Conservation (phyloP, 1,284 basidiomycete genomes). For the Leccinum cinnamomeum region DNA sequence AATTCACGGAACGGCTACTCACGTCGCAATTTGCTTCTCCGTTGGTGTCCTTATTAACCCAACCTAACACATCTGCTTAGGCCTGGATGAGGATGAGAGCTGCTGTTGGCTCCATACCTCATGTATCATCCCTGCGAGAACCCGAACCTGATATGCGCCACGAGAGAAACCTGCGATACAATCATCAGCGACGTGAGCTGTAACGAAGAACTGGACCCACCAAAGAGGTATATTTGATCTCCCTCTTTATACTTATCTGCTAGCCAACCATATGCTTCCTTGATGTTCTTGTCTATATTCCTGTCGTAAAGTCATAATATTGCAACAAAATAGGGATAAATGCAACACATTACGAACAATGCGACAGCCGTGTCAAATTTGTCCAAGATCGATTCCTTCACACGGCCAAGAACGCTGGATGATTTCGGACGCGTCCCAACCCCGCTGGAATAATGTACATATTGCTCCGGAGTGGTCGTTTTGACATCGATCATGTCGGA, state of each 20-base stretch:
- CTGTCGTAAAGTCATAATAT: constrained; percentile 2
- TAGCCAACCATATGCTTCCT: constrained; percentile 41
- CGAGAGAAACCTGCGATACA: constrained; percentile 38
- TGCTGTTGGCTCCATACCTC: constrained; percentile 21
- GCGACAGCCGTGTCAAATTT: constrained; percentile 31
- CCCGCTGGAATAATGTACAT: constrained; percentile 39
- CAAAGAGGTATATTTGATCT: constrained; percentile 45
- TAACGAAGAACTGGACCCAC: constrained; percentile 19
- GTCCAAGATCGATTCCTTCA: constrained; percentile 19
- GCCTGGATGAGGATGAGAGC: background rate
- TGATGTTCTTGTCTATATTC: constrained; percentile 27
- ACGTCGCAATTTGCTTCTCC: constrained; percentile 16
- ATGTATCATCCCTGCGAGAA: constrained; percentile 40
- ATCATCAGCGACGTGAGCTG: background rate
- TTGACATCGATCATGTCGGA: constrained; percentile 29
- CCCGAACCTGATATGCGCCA: constrained; percentile 44
- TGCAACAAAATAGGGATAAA: background rate
- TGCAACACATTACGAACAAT: constrained; percentile 18
- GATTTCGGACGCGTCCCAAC: constrained; percentile 26
- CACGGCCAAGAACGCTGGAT: constrained; percentile 3
- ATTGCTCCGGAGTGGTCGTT: constrained; percentile 20
- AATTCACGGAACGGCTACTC: background rate
- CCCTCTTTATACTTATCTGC: constrained; percentile 38
- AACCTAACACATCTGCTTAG: constrained; percentile 3
- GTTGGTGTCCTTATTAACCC: constrained; percentile 17